Percentiles rank a stretch among this genome's conserved stretches.
phyloP scores from a whole-genome alignment of 495 filamentous ascomycete genomes.

The Penicillium odoratum region DNA sequence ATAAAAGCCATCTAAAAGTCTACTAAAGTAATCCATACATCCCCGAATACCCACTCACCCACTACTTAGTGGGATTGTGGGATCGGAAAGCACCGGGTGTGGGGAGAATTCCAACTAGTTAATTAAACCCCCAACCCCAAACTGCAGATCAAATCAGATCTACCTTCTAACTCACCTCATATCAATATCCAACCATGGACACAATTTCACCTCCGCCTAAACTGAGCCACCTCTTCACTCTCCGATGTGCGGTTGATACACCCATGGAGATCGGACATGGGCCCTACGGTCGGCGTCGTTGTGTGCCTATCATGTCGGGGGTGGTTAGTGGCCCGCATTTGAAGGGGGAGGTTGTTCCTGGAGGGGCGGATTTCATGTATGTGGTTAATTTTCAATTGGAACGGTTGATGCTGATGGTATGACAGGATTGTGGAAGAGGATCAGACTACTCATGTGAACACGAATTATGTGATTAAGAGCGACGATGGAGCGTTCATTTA shows the following conservation, averaged over 20 bases:
- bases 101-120: not conserved
- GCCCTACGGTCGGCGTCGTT: conserved; percentile 32
- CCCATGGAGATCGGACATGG: conserved; percentile 34
- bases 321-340: conserved; percentile 26
- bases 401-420: not conserved
- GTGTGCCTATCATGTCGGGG: conserved; percentile 30
- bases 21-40: too few relatives aligned
- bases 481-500: conserved; percentile 32
- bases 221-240: conserved; percentile 32
- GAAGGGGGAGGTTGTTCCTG: conserved; percentile 30
- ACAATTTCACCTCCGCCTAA: conserved; percentile 27
- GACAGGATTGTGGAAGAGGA: conserved; percentile 31
- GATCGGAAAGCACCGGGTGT: not conserved
- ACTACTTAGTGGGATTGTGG: not conserved
- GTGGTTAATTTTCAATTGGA: not conserved
- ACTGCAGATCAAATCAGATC: not conserved
- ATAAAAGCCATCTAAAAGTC: too few relatives aligned
- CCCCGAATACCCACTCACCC: too few relatives aligned
- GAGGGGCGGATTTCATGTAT: conserved; percentile 35
- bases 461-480: conserved; percentile 32
- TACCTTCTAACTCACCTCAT: not conserved
- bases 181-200: conserved; percentile 15
- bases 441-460: conserved; percentile 33
- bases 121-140: not conserved
- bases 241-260: conserved; percentile 29